A percentile compares a stretch with the other conserved stretches of the same genome.
phyloP scores from a whole-genome alignment of 2,329 filamentous ascomycete genomes.

The Arthrobotrys sinensis region DNA sequence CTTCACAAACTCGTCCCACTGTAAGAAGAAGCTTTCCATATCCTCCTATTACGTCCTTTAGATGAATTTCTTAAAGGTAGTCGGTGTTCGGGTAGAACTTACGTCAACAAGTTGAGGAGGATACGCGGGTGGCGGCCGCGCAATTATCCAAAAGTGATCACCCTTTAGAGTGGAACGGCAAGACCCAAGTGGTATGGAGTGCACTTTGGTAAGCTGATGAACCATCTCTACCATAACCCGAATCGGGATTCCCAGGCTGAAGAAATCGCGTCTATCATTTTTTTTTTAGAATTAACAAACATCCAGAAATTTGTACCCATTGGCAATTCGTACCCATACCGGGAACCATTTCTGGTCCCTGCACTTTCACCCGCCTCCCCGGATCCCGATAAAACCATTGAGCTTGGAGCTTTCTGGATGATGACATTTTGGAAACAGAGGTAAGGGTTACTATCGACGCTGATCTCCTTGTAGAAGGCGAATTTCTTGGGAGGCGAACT shows the following conservation, averaged over 20 bases:
- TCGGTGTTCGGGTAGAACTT: not conserved
- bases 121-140: slow-evolving; percentile 55
- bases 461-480: slow-evolving; percentile 61
- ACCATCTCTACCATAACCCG: slow-evolving; percentile 54
- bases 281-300: slow-evolving; percentile 4
- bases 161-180: slow-evolving; percentile 51
- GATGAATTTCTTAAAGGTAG: not conserved
- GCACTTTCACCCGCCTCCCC: slow-evolving; percentile 35
- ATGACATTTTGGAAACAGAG: slow-evolving; percentile 61
- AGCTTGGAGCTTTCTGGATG: slow-evolving; percentile 58
- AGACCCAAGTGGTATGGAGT: slow-evolving; percentile 57
- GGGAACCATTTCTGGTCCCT: slow-evolving; percentile 39
- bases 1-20: slow-evolving; percentile 61
- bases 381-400: slow-evolving; percentile 19
- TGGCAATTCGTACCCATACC: slow-evolving; percentile 41
- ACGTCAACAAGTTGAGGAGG: slow-evolving; percentile 60
- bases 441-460: slow-evolving; percentile 56
- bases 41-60: slow-evolving; percentile 45
- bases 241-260: slow-evolving; percentile 56
- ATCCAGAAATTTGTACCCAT: not conserved
- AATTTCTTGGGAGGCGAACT: slow-evolving; percentile 55
- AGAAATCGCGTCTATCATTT: slow-evolving; percentile 52
- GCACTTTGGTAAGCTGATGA: slow-evolving; percentile 51
- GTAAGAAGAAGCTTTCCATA: slow-evolving; percentile 60
- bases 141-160: slow-evolving; percentile 59